A percentile compares a stretch with the other conserved stretches of the same genome.
These are phyloP conservation scores for Lachnellula subtilissima DNA, from an alignment of 2,329 filamentous ascomycete species.

Conservation along the genomic window DNA sequence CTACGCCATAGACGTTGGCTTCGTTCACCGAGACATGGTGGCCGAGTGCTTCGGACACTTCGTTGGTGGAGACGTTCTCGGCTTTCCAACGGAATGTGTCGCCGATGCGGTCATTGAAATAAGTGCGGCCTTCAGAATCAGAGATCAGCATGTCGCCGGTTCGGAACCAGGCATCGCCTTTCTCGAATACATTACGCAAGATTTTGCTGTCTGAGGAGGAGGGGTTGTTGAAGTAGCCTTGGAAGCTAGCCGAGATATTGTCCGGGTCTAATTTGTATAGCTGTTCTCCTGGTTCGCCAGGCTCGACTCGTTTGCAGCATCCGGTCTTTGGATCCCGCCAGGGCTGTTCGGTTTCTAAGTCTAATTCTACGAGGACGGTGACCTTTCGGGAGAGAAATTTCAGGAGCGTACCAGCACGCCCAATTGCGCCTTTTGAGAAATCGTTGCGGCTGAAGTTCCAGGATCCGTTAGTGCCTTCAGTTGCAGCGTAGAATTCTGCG, in stretches of 20 bases:
- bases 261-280: constrained; percentile 64
- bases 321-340: constrained; percentile 64
- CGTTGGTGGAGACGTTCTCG: constrained; percentile 76
- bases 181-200: constrained; percentile 64
- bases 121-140: constrained; percentile 66
- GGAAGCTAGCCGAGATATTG: constrained; percentile 62
- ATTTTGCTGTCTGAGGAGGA: constrained; percentile 70
- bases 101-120: constrained; percentile 76
- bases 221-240: constrained; percentile 75
- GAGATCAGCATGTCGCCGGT: constrained; percentile 76
- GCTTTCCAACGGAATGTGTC: constrained; percentile 79
- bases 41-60: constrained; percentile 73
- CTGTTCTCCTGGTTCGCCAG: constrained; percentile 69
- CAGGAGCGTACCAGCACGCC: constrained; percentile 62
- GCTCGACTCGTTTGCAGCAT: constrained; percentile 55
- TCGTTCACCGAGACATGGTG: constrained; percentile 63
- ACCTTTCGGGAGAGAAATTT: constrained; percentile 46
- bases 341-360: constrained; percentile 65
- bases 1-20: constrained; percentile 82
- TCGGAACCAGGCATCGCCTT: constrained; percentile 78
- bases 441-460: constrained; percentile 74
- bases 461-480: constrained; percentile 63
- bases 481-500: constrained; percentile 77
- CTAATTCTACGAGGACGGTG: constrained; percentile 61
- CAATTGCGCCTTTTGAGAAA: constrained; percentile 71